phyloP scores from a whole-genome alignment of 805 yeast species.

The Lachancea sp. region DNA sequence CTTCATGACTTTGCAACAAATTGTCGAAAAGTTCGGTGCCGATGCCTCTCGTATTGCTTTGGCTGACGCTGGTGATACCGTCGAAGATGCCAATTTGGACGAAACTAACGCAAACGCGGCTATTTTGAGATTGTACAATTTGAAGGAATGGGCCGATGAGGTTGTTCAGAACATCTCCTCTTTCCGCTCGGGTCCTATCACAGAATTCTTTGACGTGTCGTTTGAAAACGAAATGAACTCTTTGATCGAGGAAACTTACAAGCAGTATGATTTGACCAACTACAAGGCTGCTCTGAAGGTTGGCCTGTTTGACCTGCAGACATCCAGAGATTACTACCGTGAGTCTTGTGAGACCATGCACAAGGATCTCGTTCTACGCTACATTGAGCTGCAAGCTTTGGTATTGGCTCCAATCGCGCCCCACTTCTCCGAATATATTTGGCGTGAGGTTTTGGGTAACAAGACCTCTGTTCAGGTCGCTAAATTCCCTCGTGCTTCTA shows the following conservation, averaged over 20 bases:
- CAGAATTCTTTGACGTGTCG: slow-evolving; percentile 74
- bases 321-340: slow-evolving; percentile 93
- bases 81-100: slow-evolving; percentile 97
- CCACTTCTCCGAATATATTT: slow-evolving; percentile 86
- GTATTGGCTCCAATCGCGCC: slow-evolving; percentile 91
- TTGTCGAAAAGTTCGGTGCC: slow-evolving; percentile 86
- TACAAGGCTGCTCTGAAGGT: slow-evolving; percentile 85
- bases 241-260: slow-evolving; percentile 66
- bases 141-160: slow-evolving; percentile 95
- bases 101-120: slow-evolving; percentile 97
- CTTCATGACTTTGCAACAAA: slow-evolving; percentile 83
- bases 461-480: slow-evolving; percentile 64
- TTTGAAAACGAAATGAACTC: slow-evolving; percentile 91
- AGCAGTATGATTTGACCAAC: slow-evolving; percentile 63
- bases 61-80: slow-evolving; percentile 97
- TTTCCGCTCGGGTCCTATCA: slow-evolving; percentile 48
- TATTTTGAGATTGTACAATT: slow-evolving; percentile 80
- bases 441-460: slow-evolving; percentile 72
- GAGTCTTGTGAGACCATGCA: slow-evolving; percentile 71
- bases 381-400: slow-evolving; percentile 81
- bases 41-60: slow-evolving; percentile 96
- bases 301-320: slow-evolving; percentile 91
- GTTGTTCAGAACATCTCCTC: slow-evolving; percentile 44
- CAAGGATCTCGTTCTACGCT: slow-evolving; percentile 69
- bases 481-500: slow-evolving; percentile 69